Conservation (phyloP, 2,329 filamentous ascomycete genomes). For the Periconia digitata region DNA sequence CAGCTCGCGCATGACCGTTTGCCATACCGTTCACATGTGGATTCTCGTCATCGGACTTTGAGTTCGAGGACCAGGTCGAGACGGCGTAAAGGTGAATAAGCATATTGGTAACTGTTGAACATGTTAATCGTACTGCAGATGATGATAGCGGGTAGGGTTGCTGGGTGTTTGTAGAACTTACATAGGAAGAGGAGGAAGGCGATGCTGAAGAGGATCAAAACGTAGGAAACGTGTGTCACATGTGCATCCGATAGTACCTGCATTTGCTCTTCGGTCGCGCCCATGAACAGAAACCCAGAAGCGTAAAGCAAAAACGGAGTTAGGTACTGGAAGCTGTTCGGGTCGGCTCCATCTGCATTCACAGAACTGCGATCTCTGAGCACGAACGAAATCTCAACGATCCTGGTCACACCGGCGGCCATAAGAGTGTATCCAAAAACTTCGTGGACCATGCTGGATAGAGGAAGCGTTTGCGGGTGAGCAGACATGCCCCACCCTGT, state of each 20-base stretch:
- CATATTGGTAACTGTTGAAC: slow-evolving; percentile 68
- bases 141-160: neutral
- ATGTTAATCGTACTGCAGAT: slow-evolving; percentile 16
- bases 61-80: slow-evolving; percentile 50
- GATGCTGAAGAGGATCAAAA: slow-evolving; percentile 87
- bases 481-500: slow-evolving; percentile 96
- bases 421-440: slow-evolving; percentile 96
- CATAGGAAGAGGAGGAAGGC: slow-evolving; percentile 89
- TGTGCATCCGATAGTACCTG: slow-evolving; percentile 68
- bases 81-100: slow-evolving; percentile 83
- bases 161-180: no score
- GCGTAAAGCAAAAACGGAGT: slow-evolving; percentile 80
- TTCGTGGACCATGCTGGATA: slow-evolving; percentile 84
- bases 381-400: slow-evolving; percentile 90
- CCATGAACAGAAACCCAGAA: slow-evolving; percentile 95
- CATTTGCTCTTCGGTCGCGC: slow-evolving; percentile 97
- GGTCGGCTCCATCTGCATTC: slow-evolving; percentile 67
- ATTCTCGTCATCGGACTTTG: slow-evolving; percentile 40
- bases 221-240: slow-evolving; percentile 87
- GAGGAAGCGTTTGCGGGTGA: slow-evolving; percentile 79
- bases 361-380: slow-evolving; percentile 70
- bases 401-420: slow-evolving; percentile 78
- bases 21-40: slow-evolving; percentile 29
- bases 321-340: slow-evolving; percentile 72
- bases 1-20: slow-evolving; percentile 50